Conservation (phyloP, 345 rosid species). For the Heritiera littoralis region DNA sequence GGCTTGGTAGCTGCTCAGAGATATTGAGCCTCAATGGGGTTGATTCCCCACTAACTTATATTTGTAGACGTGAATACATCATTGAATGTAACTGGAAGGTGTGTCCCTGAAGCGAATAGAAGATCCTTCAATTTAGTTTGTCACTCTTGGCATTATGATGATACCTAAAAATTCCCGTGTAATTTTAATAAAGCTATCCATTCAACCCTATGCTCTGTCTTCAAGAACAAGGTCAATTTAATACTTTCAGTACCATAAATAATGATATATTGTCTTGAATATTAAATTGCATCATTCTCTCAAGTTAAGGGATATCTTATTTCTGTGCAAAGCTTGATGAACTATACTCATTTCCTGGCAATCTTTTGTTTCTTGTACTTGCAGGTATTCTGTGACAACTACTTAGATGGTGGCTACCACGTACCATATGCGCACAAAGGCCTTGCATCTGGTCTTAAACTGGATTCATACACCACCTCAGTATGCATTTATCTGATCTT, state of each 20-base stretch:
- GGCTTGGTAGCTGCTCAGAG: slow-evolving; percentile 80
- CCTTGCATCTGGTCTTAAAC: slow-evolving; percentile 74
- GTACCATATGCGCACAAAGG: slow-evolving; percentile 94
- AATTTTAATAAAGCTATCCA: not conserved
- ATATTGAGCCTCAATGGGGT: slow-evolving; percentile 56
- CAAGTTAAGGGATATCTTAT: not conserved
- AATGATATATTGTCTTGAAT: not conserved
- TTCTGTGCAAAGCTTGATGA: slow-evolving; percentile 3
- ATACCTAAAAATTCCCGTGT: not conserved
- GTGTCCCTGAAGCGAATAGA: not conserved
- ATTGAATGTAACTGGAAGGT: slow-evolving; percentile 96
- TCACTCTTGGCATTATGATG: not conserved
- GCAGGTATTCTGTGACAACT: slow-evolving; percentile 97
- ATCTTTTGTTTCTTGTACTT: slow-evolving; percentile 7
- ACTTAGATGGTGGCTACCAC: slow-evolving; percentile 96
- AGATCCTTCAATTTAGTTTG: not conserved
- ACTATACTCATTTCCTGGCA: slow-evolving; percentile 16
- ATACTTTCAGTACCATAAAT: not conserved
- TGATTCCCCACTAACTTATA: slow-evolving; percentile 56
- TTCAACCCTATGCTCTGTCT: not conserved
- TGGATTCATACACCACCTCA: slow-evolving; percentile 73
- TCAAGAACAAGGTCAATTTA: not conserved
- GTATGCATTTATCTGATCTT: slow-evolving; percentile 33
- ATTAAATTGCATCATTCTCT: not conserved
- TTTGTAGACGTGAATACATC: slow-evolving; percentile 74